Conservation (phyloP, 2,329 filamentous ascomycete genomes). For the Xylariaceae sp. region DNA sequence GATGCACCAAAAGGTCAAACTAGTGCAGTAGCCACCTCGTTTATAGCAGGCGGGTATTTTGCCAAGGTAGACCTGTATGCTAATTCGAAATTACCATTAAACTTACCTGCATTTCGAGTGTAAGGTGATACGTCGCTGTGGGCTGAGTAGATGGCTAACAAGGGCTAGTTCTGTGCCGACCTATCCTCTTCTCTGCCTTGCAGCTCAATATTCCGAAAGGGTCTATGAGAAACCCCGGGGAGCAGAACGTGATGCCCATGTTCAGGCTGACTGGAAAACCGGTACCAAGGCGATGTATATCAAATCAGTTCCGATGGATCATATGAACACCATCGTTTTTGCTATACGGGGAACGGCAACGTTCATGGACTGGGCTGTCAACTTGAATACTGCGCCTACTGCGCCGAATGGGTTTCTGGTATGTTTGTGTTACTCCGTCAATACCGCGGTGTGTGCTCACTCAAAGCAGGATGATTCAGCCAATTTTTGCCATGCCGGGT, state of each 20-base stretch:
- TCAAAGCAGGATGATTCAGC: slow-evolving; percentile 66
- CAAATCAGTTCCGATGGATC: slow-evolving; percentile 79
- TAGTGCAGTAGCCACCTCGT: slow-evolving; percentile 41
- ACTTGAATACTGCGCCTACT: slow-evolving; percentile 72
- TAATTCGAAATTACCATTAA: slow-evolving; percentile 74
- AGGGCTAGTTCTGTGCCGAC: slow-evolving; percentile 68
- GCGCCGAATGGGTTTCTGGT: slow-evolving; percentile 71
- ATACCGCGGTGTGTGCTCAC: slow-evolving; percentile 22
- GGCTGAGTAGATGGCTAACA: slow-evolving; percentile 27
- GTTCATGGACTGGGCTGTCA: slow-evolving; percentile 87
- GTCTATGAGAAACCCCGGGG: slow-evolving; percentile 72
- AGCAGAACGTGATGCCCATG: slow-evolving; percentile 69
- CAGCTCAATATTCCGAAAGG: slow-evolving; percentile 76
- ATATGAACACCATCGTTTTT: slow-evolving; percentile 80
- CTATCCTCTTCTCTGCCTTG: slow-evolving; percentile 78
- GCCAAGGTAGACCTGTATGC: slow-evolving; percentile 79
- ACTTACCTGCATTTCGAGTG: slow-evolving; percentile 72
- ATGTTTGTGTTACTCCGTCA: slow-evolving; percentile 25
- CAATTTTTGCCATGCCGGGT: slow-evolving; percentile 82
- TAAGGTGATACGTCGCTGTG: slow-evolving; percentile 46
- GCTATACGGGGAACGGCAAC: slow-evolving; percentile 81
- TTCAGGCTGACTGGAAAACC: slow-evolving; percentile 72
- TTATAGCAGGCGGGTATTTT: slow-evolving; percentile 64
- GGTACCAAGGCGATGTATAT: slow-evolving; percentile 88
- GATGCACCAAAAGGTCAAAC: slow-evolving; percentile 46